Conservation (phyloP, 192 early-diverging fungal genomes). For the Rhizophagus sp. region DNA sequence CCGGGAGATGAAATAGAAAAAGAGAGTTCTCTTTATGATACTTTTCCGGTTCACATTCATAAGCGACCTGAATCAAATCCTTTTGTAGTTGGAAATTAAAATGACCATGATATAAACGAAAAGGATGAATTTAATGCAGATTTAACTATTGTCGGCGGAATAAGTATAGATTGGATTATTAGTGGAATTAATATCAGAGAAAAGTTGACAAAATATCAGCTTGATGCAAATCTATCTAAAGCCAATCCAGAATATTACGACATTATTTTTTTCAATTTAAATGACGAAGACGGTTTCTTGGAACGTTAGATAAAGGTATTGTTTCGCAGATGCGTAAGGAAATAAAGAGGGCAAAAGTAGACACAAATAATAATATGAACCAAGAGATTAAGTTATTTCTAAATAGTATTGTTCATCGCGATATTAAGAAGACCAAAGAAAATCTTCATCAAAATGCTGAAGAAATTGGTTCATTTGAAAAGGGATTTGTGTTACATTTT, state of each 20-base stretch:
- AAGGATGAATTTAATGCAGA: slow-evolving; percentile 1
- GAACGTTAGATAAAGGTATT: slow-evolving; percentile 6
- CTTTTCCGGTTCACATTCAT: slow-evolving; percentile 11
- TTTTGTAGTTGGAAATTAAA: slow-evolving; percentile 6
- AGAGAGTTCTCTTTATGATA: slow-evolving; percentile 1
- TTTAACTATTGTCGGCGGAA: slow-evolving; percentile 19
- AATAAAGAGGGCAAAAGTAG: background rate
- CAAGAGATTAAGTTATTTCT: slow-evolving; percentile 14
- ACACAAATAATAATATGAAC: background rate
- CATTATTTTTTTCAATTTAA: background rate
- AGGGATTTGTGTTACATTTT: background rate
- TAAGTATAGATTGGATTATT: background rate
- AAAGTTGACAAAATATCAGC: slow-evolving; percentile 12
- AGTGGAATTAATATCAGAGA: background rate
- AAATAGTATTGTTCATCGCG: background rate
- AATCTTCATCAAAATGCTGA: background rate
- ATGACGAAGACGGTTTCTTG: background rate
- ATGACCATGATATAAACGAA: slow-evolving; percentile 2
- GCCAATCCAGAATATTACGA: background rate
- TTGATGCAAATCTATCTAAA: background rate
- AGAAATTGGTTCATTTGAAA: slow-evolving; percentile 5
- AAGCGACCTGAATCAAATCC: slow-evolving; percentile 15
- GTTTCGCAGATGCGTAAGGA: slow-evolving; percentile 22
- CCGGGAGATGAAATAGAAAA: background rate
- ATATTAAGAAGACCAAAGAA: slow-evolving; percentile 24